Evolutionary conservation across 2,329 filamentous ascomycete genomes (phyloP), one percentile per base, ranked within the genome.

Genomic region (Ustilaginoidea virens): DNA sequence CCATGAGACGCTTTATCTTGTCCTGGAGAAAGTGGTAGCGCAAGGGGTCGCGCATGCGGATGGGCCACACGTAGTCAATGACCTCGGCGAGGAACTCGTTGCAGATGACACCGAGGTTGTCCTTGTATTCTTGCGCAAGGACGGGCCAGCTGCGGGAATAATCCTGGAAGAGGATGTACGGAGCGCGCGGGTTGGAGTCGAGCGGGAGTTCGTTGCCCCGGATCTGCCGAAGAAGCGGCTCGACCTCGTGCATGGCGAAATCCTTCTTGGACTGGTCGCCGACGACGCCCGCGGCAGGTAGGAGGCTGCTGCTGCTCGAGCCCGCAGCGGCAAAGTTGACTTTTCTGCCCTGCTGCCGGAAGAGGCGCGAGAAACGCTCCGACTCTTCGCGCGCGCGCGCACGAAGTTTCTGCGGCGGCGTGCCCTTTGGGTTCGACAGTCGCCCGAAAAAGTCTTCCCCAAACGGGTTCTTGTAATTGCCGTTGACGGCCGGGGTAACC

Each of bases 401-500:
- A 5, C 62, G 56, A 5, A 66, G 50, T 38, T 66, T 64, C 32
- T 65, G 61, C 0, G 61, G 55, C 1, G 62, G 63, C 1, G 62
- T 66, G 15, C 61, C 63, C 33, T 58, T 58, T 9, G 61, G 57
- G 24, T 53, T 59, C 3, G 60, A 61, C 8, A 61, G 60, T 7
- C 60, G 51, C 5, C 61, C 53, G 41, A 66, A 66, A 48, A 66
- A 66, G 30, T 50, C 53, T 39, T 63, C 61, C 32, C 59, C 58
- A 11, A 63, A 60, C 0, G 62, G 62, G 34, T 66, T 66, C 51
- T 66, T 66, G 55, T 66, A 66, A 47, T 63, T 64, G 28, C 62
- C 63, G 30, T 66, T 61, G 16, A 66, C 59, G 22, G 63, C 61
- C 3, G 62, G 62, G 1, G 60, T 64, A 21, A 66, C 60, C n/a